Conservation (phyloP, 805 yeast species). For the Spathaspora girioi region DNA sequence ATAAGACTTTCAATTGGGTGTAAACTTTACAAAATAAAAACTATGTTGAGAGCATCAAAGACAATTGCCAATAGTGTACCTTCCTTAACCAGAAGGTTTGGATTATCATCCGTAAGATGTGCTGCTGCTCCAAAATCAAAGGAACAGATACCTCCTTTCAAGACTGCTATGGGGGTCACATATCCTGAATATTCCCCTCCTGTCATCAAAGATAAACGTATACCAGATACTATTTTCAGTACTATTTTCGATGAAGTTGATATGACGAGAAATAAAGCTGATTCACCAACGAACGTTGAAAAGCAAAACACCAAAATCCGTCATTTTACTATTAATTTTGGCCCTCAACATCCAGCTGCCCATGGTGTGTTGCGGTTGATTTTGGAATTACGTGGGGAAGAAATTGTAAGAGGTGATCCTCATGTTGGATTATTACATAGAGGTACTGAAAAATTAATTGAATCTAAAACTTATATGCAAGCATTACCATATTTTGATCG, state of each 20-base stretch:
- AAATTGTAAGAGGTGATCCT: conserved; percentile 81
- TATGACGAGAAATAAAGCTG: conserved; percentile 42
- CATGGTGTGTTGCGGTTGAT: conserved; percentile 88
- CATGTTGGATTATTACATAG: conserved; percentile 85
- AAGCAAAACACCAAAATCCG: conserved; percentile 58
- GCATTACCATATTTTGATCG: conserved; percentile 88
- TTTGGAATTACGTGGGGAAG: conserved; percentile 85
- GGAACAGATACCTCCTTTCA: conserved; percentile 27
- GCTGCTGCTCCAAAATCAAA: conserved; percentile 20
- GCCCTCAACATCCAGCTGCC: conserved; percentile 95
- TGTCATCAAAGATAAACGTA: background rate
- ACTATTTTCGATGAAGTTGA: conserved; percentile 44
- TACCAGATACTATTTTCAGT: conserved; percentile 36
- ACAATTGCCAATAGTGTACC: background rate
- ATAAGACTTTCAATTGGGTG: background rate
- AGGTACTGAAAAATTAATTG: conserved; percentile 87
- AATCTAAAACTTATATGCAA: conserved; percentile 81
- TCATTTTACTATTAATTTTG: conserved; percentile 86
- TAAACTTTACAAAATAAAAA: background rate
- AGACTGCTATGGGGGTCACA: conserved; percentile 35
- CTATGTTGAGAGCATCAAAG: conserved; percentile 21
- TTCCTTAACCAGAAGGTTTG: background rate
- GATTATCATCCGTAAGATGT: conserved; percentile 4
- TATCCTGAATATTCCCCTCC: conserved; percentile 28
- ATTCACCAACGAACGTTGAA: conserved; percentile 39